These are phyloP conservation scores for Aspergillus fijiensis DNA, from an alignment of 2,329 filamentous ascomycete genomes.

Conservation along the genomic window DNA sequence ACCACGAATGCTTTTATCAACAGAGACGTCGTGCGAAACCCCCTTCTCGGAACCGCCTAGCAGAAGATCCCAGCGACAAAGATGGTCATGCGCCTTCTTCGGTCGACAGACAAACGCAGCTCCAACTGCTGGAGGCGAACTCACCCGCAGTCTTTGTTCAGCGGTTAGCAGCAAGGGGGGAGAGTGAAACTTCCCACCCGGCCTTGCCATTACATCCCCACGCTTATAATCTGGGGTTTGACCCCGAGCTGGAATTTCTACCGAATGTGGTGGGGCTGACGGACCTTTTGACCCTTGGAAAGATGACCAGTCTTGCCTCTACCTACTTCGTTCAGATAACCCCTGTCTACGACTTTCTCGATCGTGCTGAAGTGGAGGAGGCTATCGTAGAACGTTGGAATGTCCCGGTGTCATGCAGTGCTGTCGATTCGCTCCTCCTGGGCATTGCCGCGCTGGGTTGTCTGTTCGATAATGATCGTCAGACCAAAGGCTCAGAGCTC, in stretches of 20 bases:
- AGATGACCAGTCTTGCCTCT: neutral
- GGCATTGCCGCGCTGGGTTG: slow-evolving; percentile 19
- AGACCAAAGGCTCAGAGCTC: neutral
- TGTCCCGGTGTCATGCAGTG: no score
- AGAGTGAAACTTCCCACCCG: no score
- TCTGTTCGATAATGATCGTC: neutral
- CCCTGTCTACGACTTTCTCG: slow-evolving; percentile 17
- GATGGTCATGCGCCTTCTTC: no score
- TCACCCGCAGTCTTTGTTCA: no score
- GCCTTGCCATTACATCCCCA: no score
- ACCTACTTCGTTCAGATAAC: slow-evolving; percentile 9
- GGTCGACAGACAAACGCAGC: no score
- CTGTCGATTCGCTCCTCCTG: slow-evolving; percentile 5
- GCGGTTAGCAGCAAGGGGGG: no score
- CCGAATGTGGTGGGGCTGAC: neutral
- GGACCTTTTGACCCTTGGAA: neutral
- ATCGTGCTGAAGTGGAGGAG: slow-evolving; percentile 3
- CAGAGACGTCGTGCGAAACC: neutral
- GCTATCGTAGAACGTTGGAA: neutral
- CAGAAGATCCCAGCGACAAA: no score
- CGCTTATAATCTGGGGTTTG: no score
- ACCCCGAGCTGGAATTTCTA: neutral
- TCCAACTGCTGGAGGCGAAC: no score
- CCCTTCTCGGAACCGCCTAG: no score
- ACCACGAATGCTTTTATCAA: neutral